Base-by-base conservation (phyloP, 306 rosid genomes). In the Abrus pulchellus region DNA sequence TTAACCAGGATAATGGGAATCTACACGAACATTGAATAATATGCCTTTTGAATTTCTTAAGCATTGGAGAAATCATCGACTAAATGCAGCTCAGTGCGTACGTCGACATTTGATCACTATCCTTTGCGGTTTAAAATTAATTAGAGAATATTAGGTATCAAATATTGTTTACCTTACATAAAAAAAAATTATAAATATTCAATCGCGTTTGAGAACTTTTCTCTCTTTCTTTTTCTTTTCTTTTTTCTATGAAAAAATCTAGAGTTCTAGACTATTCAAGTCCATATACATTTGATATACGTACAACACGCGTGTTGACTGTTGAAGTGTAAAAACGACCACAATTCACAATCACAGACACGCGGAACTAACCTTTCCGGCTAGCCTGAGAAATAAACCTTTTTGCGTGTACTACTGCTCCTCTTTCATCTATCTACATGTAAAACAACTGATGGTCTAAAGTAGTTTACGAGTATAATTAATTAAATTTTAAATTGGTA, bases 271-370 rank as follows among this genome's bases (percentile, higher is more conserved):
- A 66, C 9, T 7, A 43, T 43, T 67, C 20, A 20, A 67, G 38
- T 67, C 72, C 72, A 67, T 43, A 44, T 43, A 67, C 72, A 65
- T 65, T 43, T 66, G 53, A 66, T 66, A 41, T 65, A 14, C 7
- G 53, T 41, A 64, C 70, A n/a, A 30, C 30, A 68, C 6, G 57
- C 11, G 20, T 67, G 72, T 67, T 67, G 38, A 36, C 0, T 4
- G 2, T 36, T 2, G 40, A 20, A 7, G 38, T 67, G 43, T 12
- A 1, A 11, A 44, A 47, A 28, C 36, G 41, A 47, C 57, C 57
- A 11, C 38, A 20, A 45, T 65, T 65, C 41, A 28, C 41, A 45
- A 12, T 68, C 52, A 2, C 57, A 2, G 0, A 45, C 74, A 45
- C 20, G 38, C 40, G 5, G 1, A 10, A 67, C 20, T 44, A 7